Conservation (phyloP, 73 alveolate genomes). For the Symbiodinium pilosum region DNA sequence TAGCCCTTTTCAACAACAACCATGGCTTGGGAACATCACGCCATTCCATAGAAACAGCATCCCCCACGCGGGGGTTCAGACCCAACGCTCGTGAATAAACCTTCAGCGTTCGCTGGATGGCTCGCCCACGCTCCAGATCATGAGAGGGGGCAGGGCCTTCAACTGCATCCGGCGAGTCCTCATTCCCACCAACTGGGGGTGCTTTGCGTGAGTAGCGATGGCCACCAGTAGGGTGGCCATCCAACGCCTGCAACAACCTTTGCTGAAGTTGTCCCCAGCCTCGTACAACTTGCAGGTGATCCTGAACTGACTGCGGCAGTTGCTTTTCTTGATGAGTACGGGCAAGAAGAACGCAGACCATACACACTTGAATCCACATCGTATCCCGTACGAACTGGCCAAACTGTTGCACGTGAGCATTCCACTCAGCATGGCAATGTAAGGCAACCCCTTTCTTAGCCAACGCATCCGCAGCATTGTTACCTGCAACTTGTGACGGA, state of each 20-base stretch:
- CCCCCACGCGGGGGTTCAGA: neutral
- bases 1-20: neutral
- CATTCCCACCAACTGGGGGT: neutral
- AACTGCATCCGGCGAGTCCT: neutral
- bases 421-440: neutral
- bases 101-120: too few relatives aligned
- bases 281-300: neutral
- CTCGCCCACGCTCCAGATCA: neutral
- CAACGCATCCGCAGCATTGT: neutral
- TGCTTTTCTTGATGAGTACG: neutral
- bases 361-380: neutral
- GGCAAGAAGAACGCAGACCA: neutral
- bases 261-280: neutral
- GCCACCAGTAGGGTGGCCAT: neutral
- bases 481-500: neutral
- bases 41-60: neutral
- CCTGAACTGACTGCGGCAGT: neutral
- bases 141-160: neutral
- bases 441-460: neutral
- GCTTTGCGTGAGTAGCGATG: neutral
- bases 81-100: neutral
- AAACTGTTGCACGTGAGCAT: neutral
- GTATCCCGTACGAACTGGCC: neutral
- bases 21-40: neutral
- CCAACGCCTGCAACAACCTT: neutral